A percentile compares a stretch with the other conserved stretches of the same genome.
phyloP scores from a whole-genome alignment of 2,329 filamentous ascomycete genomes.

The Tolypocladium amazonense region DNA sequence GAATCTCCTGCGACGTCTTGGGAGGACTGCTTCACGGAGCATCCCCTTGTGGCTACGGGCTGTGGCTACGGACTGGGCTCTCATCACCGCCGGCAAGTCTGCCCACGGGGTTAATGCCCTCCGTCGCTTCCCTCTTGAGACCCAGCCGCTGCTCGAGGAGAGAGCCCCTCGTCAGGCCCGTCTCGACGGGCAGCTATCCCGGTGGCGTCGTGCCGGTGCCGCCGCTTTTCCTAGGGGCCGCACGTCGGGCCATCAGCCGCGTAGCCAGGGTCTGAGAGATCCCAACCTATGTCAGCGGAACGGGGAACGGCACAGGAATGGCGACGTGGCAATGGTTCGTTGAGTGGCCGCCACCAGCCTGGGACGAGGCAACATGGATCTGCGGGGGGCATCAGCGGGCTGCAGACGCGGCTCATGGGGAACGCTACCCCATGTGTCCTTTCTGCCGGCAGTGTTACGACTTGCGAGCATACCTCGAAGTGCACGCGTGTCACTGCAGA shows the following conservation, averaged over 20 bases:
- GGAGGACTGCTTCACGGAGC: constrained; percentile 28
- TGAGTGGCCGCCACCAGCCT: constrained; percentile 22
- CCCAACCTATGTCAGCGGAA: constrained; percentile 29
- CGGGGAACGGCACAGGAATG: constrained; percentile 28
- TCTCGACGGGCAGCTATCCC: constrained; percentile 3
- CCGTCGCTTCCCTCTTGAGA: constrained; percentile 26
- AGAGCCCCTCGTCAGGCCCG: constrained; percentile 21
- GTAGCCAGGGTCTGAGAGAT: constrained; percentile 31
- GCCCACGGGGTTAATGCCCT: constrained; percentile 26
- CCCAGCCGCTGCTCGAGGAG: constrained; percentile 16
- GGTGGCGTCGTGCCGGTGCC: constrained; percentile 19
- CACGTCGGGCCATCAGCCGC: constrained; percentile 31
- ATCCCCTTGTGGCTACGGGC: no score
- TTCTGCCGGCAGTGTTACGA: constrained; percentile 31
- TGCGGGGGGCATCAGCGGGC: constrained; percentile 31
- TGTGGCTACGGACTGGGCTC: constrained; percentile 32
- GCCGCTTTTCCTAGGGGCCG: constrained; percentile 28
- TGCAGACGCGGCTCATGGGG: constrained; percentile 26
- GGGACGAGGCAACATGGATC: constrained; percentile 32
- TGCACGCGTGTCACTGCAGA: constrained; percentile 28
- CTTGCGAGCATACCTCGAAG: constrained; percentile 27
- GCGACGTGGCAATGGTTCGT: constrained; percentile 35
- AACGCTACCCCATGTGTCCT: constrained; percentile 28
- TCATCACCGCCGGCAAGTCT: constrained; percentile 22
- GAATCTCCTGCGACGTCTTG: constrained; percentile 34